phyloP scores from a whole-genome alignment of 2,329 filamentous ascomycete species.

The Alternaria triticimaculans region DNA sequence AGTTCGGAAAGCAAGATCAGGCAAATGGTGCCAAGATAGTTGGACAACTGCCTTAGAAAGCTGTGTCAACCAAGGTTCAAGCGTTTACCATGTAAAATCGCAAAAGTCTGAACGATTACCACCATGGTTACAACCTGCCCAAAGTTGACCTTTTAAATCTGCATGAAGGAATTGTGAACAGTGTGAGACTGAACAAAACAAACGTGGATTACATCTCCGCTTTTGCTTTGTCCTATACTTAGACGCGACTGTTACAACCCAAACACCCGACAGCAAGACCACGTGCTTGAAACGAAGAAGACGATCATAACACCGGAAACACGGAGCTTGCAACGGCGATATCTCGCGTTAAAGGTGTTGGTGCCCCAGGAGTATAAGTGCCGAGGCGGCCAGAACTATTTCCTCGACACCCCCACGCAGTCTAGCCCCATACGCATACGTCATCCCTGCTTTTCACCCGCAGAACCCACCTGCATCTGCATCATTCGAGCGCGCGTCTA shows the following conservation, averaged over 20 bases:
- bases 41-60: slow-evolving; percentile 42
- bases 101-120: too few species aligned
- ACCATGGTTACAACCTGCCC: neutral
- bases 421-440: slow-evolving; percentile 19
- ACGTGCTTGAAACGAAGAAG: neutral
- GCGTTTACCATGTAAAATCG: neutral
- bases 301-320: neutral
- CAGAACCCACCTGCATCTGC: slow-evolving; percentile 10
- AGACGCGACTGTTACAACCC: neutral
- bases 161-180: slow-evolving; percentile 1
- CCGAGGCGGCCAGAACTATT: neutral
- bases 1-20: slow-evolving; percentile 37
- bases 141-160: neutral
- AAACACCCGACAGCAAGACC: neutral
- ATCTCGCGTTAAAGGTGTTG: neutral
- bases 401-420: slow-evolving; percentile 8
- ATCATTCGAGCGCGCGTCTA: slow-evolving; percentile 15
- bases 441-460: slow-evolving; percentile 22
- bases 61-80: neutral
- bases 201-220: neutral
- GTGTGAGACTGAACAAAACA: neutral
- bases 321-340: neutral
- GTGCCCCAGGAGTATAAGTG: neutral
- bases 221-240: neutral
- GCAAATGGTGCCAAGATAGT: slow-evolving; percentile 35